phyloP scores from a whole-genome alignment of 768 basidiomycete species.

The Pleurotus djamor region DNA sequence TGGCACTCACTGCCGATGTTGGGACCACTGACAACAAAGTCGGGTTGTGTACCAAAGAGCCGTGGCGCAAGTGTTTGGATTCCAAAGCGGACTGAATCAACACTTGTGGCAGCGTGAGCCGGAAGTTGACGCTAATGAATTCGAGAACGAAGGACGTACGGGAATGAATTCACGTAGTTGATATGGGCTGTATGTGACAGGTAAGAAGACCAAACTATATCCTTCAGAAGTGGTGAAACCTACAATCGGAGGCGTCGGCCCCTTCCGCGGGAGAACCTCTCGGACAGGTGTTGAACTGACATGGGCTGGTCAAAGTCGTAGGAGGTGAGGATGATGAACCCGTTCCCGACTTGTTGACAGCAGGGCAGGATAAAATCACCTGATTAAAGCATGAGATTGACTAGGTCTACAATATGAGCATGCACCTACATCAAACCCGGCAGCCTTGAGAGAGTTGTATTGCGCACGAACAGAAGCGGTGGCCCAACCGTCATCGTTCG shows the following conservation, averaged over 20 bases:
- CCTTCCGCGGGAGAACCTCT: conserved; percentile 42
- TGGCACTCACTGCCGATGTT: conserved; percentile 38
- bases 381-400: conserved; percentile 9
- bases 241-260: conserved; percentile 35
- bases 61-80: conserved; percentile 43
- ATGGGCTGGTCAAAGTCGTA: conserved; percentile 26
- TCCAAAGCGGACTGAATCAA: conserved; percentile 33
- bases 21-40: conserved; percentile 44
- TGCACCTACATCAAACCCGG: conserved; percentile 31
- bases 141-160: conserved; percentile 15
- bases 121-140: neutral
- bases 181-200: conserved; percentile 18
- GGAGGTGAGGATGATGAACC: conserved; percentile 38
- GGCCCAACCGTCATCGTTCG: conserved; percentile 37
- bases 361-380: conserved; percentile 47
- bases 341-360: conserved; percentile 43
- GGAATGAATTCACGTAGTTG: conserved; percentile 36
- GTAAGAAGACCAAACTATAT: neutral
- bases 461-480: conserved; percentile 37
- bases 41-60: conserved; percentile 36
- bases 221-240: conserved; percentile 5
- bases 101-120: conserved; percentile 8
- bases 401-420: neutral
- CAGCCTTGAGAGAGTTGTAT: conserved; percentile 28
- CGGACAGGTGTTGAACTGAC: conserved; percentile 47